These are phyloP conservation scores for Ganoderma boninense DNA, from an alignment of 1,284 basidiomycete genomes.

Conservation along the genomic window DNA sequence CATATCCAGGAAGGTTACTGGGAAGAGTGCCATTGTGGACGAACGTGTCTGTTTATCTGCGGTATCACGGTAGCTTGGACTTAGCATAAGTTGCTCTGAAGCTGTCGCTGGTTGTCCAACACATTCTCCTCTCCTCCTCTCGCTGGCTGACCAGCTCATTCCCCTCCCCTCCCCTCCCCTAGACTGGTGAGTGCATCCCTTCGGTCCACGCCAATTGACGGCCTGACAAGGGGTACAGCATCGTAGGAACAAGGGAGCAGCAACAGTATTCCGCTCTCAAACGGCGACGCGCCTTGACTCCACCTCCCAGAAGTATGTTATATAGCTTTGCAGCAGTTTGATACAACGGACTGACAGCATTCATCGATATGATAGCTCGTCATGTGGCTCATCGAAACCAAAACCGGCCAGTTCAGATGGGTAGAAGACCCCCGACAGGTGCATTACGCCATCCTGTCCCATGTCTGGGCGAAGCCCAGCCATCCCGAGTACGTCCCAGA, in stretches of 20 bases:
- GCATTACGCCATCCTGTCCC: constrained; percentile 3
- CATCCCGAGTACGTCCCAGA: neutral
- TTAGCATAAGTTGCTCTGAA: too few relatives aligned
- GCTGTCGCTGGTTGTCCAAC: too few relatives aligned
- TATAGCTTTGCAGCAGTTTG: neutral
- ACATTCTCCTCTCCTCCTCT: too few relatives aligned
- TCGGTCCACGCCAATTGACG: neutral
- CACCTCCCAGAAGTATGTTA: neutral
- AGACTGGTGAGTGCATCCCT: neutral
- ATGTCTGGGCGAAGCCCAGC: neutral
- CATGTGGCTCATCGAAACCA: constrained; percentile 17
- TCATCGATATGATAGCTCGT: neutral
- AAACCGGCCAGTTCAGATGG: constrained; percentile 9
- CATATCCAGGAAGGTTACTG: neutral
- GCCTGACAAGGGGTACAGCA: neutral
- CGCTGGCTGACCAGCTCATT: too few relatives aligned
- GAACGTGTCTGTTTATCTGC: too few relatives aligned
- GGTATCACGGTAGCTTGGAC: too few relatives aligned
- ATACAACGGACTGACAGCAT: neutral
- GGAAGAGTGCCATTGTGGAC: neutral
- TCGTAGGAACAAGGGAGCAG: neutral
- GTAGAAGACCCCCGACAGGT: constrained; percentile 14
- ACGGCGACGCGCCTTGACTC: neutral
- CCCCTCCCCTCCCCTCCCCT: neutral
- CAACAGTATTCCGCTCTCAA: neutral